Conservation (phyloP, 331 rosid genomes). For the Quercus lobata region DNA sequence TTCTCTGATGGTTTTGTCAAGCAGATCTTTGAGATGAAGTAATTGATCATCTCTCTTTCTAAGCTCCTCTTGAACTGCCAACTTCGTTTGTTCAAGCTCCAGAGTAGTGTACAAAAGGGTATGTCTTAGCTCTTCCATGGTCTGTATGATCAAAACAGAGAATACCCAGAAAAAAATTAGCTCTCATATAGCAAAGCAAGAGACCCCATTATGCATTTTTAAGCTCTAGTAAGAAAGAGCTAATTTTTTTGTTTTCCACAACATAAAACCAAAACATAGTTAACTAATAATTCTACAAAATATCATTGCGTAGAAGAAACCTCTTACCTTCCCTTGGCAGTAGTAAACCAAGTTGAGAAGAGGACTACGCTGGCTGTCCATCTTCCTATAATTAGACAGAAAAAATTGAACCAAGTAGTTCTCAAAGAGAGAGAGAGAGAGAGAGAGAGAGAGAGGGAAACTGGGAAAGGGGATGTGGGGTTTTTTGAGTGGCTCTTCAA, state of each 20-base stretch:
- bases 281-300: neutral
- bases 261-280: neutral
- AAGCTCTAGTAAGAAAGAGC: neutral
- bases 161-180: constrained; percentile 6
- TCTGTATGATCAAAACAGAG: constrained; percentile 34
- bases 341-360: constrained; percentile 46
- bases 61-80: constrained; percentile 73
- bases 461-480: constrained; percentile 12
- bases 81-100: constrained; percentile 84
- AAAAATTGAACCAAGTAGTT: neutral
- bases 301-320: neutral
- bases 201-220: constrained; percentile 15
- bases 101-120: constrained; percentile 57
- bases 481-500: constrained; percentile 28
- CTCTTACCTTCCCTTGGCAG: constrained; percentile 48
- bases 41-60: constrained; percentile 81
- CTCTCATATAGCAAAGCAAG: constrained; percentile 10
- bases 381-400: neutral
- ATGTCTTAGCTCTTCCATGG: constrained; percentile 75
- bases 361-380: constrained; percentile 49
- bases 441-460: neutral
- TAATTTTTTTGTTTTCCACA: neutral
- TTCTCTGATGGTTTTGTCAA: constrained; percentile 57
- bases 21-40: constrained; percentile 52
- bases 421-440: neutral